Percentiles rank a stretch among this genome's conserved stretches.
Evolutionary conservation across 73 alveolate genomes (phyloP).

Genomic region (Paramecium sexaurelia): DNA sequence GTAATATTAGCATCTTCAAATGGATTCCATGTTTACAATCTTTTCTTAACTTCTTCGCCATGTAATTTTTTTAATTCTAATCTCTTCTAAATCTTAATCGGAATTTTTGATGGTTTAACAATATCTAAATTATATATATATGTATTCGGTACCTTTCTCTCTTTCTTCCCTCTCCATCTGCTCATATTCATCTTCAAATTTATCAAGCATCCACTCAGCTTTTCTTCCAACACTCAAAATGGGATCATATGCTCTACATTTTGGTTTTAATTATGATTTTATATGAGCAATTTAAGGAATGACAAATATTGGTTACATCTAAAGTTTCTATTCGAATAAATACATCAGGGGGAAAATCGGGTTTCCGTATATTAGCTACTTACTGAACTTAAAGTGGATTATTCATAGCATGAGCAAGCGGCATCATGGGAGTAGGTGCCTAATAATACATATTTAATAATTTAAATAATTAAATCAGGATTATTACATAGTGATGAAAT

Average conservation of each 20-base stretch:
- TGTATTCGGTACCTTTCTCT: conserved; percentile 43
- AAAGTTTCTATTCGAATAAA: background rate
- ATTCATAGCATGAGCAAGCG: conserved; percentile 42
- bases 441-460: background rate
- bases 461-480: conserved; percentile 31
- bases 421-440: conserved; percentile 40
- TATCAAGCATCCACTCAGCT: conserved; percentile 61
- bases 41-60: background rate
- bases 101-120: background rate
- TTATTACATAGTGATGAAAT: background rate
- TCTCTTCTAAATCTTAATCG: background rate
- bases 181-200: conserved; percentile 46
- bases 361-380: background rate
- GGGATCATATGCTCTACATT: conserved; percentile 63
- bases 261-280: conserved; percentile 49
- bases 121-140: background rate
- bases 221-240: background rate
- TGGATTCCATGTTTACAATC: conserved; percentile 49
- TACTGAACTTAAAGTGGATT: background rate
- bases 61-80: background rate
- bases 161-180: conserved; percentile 37
- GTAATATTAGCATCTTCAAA: conserved; percentile 50
- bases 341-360: conserved; percentile 58
- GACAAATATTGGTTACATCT: conserved; percentile 52
- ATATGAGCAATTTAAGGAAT: conserved; percentile 53